Evolutionary conservation across 1,284 basidiomycete genomes (phyloP), one percentile per base, ranked within the genome.

Genomic region (Trametes polyzona): DNA sequence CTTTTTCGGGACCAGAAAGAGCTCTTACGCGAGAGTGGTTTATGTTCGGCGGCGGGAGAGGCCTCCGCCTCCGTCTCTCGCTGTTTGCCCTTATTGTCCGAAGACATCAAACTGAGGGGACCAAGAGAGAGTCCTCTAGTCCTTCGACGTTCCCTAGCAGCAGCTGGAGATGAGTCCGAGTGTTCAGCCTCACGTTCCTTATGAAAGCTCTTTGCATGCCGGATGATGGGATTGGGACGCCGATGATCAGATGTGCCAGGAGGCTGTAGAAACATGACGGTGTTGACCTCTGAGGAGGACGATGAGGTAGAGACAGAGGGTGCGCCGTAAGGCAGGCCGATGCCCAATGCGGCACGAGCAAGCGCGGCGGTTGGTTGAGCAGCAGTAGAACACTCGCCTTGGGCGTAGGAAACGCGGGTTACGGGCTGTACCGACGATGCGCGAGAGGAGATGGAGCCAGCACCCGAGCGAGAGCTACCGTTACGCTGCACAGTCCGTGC

Each of bases 271-370:
- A 80, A 76, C 32, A 76, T 67, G 55, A 79, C 65, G 6, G 75
- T 73, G 65, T 79, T 78, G 57, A 76, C 58, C 33, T 81, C 78
- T 9, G 76, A 71, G 11, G 75, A 65, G 21, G 71, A 69, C 19
- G 75, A 73, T 19, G 81, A 77, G 4, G 77, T 63, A 23, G 83
- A 75, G 9, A 69, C 62, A 40, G 73, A 66, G 40, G 83, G 78
- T 58, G 82, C 75, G 42, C 78, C 74, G 66, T 80, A 81, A 30
- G 83, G 78, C 29, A 87, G 71, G 35, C 84, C 83, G 16, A 87
- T 68, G 3, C 83, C 84, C 35, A 87, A 67, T 3, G 81, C 75
- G n/a, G 85, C 80, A 40, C 83, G 83, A 29, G 82, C 83, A 19
- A 85, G 74, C 32, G 76, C 77, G 17, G 76, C 63, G 24, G 82